Evolutionary conservation across 2,329 filamentous ascomycete species (phyloP), one percentile per base, ranked within the genome.

Genomic region (Passalora sequoiae): DNA sequence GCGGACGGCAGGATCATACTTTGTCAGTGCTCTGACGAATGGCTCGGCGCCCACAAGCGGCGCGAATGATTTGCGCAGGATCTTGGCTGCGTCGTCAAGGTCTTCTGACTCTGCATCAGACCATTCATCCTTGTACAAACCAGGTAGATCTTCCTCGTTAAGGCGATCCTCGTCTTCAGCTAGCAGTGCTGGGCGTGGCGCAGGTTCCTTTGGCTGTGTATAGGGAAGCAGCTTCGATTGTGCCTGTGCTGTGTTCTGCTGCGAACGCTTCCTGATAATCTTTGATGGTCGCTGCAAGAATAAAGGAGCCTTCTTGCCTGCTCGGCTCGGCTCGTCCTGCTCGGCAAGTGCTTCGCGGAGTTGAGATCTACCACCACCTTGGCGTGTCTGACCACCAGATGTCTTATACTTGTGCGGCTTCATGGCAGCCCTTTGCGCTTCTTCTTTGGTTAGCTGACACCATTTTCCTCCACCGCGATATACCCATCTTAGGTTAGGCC

Each of bases 21-120:
- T 72, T 12, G 65, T 71, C 19, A 75, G 56, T 2, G 66, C 60
- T 6, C 60, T 60, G 33, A 72, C 62, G 39, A 73, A 66, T 15
- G 60, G 56, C 30, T 70, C 66, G 1, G 66, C 59, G 33, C 70
- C 65, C 8, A 66, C 62, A 58, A 74, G 64, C 2, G 69, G 65
- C 27, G 61, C 55, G 49, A 66, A 74, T 4, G 60, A 53, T 6
- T 53, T 61, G 43, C 67, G 64, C 22, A 71, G 55, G 5, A 71
- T 58, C 27, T 63, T 65, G 37, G 68, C 68, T 4, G 71, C 69
- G 16, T 56, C 51, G 32, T 64, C 62, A 31, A 44, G 50, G 8
- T 60, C 58, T 28, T 60, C 55, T 6, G 49, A 51, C 16, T 51
- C 44, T 10, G 43, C 21, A 16, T 49, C 40, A 4, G 49, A 46